phyloP scores from a whole-genome alignment of 108 stramenopile species.

The Nitzschia putrida region DNA sequence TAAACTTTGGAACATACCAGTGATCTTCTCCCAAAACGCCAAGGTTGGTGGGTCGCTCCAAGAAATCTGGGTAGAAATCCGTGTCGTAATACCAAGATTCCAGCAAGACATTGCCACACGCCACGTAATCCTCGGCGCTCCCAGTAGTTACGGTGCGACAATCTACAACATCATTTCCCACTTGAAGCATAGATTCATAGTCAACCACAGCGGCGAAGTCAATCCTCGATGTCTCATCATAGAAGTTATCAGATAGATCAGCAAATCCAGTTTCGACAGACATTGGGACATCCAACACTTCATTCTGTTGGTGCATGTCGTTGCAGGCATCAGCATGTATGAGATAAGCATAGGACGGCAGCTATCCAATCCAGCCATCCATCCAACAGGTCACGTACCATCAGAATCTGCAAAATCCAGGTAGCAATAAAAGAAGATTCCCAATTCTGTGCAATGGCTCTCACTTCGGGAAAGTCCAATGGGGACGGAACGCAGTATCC shows the following conservation, averaged over 20 bases:
- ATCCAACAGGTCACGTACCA: too few species aligned
- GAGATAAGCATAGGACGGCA: too few species aligned
- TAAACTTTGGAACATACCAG: conserved; percentile 44
- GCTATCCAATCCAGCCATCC: too few species aligned
- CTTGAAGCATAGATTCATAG: not conserved
- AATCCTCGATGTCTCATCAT: conserved; percentile 6
- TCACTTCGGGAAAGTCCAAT: conserved; percentile 35
- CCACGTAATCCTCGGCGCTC: not conserved
- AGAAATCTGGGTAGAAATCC: not conserved
- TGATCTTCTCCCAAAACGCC: not conserved
- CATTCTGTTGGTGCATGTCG: conserved; percentile 3
- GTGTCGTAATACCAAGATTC: conserved; percentile 12
- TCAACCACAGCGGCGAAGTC: conserved; percentile 4
- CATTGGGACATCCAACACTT: conserved; percentile 38
- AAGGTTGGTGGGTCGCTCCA: not conserved
- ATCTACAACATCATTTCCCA: conserved; percentile 5
- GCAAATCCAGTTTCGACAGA: conserved; percentile 26
- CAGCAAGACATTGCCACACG: conserved; percentile 17
- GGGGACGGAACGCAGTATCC: conserved; percentile 1
- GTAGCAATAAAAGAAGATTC: conserved; percentile 32
- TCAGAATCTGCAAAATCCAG: conserved; percentile 41
- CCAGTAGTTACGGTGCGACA: conserved; percentile 8
- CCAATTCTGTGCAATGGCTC: conserved; percentile 33
- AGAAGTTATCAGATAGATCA: conserved; percentile 21
- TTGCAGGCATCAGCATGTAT: not conserved